Base-by-base conservation (phyloP, 2,329 filamentous ascomycete species). In the Penicillium verrucosum region DNA sequence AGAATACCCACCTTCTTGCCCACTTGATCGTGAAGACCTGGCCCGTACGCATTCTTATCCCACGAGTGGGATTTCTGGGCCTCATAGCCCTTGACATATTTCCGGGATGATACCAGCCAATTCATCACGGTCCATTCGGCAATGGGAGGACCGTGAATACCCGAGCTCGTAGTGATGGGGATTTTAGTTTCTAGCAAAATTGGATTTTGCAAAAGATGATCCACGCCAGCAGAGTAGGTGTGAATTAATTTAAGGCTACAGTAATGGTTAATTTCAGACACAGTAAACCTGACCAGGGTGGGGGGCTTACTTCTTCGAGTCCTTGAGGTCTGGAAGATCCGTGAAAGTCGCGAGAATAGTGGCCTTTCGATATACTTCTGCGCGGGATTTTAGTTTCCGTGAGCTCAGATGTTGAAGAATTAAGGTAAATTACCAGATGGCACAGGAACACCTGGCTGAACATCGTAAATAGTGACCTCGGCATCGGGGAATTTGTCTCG, bases 51-150 rank as follows among this genome's bases (percentile, higher is more conserved):
- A 1, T 36, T 34, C 23, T 57, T 36, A 1, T 54, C 59, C 85
- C 85, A 88, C 2, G 72, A 60, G 57, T 81, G 81, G 60, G 78
- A 68, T 60, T 82, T 82, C 70, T 88, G 86, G 58, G 78, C 75
- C 47, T 86, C 79, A 48, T 86, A 79, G n/a, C 84, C 68, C 32
- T 72, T 48, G 42, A 79, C 76, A 68, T 84, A 85, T 27, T 79
- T 74, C 58, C 85, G 82, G n/a, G 77, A 80, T 25, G 81, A 75
- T n/a, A 81, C 77, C 2, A 88, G 73, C 52, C 81, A 80, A 63
- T 85, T 86, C 78, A 87, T 78, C 29, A 87, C 71, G 12, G 85
- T 81, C 85, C 85, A 89, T 74, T 88, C 86, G 0, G 85, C 78
- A 48, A 88, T 88, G 55, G 85, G 83, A 0, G 86, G 85, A 1